Conservation (phyloP, 2,329 filamentous ascomycete genomes). For the Fusarium sp. region DNA sequence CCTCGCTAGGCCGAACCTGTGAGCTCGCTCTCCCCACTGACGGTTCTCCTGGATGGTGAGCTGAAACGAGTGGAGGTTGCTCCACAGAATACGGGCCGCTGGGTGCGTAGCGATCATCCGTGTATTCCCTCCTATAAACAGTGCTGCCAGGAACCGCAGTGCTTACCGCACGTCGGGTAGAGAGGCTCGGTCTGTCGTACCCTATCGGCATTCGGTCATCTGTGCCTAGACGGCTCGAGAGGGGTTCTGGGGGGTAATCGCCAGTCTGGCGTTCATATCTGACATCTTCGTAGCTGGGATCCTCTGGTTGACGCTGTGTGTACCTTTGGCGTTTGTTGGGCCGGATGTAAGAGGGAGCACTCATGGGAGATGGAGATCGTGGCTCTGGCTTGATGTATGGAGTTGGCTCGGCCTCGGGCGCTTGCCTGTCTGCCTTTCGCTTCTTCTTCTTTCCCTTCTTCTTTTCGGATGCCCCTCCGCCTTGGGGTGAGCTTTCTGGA, state of each 20-base stretch:
- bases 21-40: conserved; percentile 43
- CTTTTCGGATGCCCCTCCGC: conserved; percentile 60
- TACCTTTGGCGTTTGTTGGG: conserved; percentile 69
- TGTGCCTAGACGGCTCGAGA: conserved; percentile 45
- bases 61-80: conserved; percentile 52
- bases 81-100: conserved; percentile 50
- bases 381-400: conserved; percentile 74
- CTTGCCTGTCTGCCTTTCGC: conserved; percentile 64
- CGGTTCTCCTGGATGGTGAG: conserved; percentile 47
- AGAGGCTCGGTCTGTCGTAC: conserved; percentile 48
- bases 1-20: conserved; percentile 56
- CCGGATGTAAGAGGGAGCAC: conserved; percentile 63
- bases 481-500: conserved; percentile 71
- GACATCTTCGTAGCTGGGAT: conserved; percentile 51
- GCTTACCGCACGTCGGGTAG: conserved; percentile 42
- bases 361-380: conserved; percentile 71
- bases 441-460: conserved; percentile 65
- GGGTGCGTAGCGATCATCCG: conserved; percentile 48
- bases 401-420: conserved; percentile 58
- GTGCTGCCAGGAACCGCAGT: conserved; percentile 43
- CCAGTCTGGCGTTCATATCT: conserved; percentile 56
- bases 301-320: conserved; percentile 53
- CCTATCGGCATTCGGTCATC: conserved; percentile 49
- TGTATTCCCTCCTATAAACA: conserved; percentile 50
- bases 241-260: conserved; percentile 51